A percentile compares a stretch with the other conserved stretches of the same genome.
Conservation (phyloP, 2,329 filamentous ascomycete species). For the Botrytis galanthina region DNA sequence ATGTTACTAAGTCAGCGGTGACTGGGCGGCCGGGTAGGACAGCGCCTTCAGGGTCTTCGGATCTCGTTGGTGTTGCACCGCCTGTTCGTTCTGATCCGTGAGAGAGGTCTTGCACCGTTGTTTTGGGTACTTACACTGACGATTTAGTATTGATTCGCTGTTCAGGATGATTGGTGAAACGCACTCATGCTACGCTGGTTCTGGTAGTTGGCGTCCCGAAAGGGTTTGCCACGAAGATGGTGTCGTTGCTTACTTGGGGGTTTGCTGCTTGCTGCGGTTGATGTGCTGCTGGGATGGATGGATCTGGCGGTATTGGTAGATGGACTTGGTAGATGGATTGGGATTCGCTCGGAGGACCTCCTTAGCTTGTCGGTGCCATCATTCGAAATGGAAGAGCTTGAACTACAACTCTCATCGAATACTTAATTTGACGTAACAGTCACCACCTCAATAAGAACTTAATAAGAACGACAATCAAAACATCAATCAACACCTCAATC, state of each 20-base stretch:
- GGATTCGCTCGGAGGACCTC: not conserved
- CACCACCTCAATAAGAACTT: not conserved
- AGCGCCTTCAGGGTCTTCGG: not conserved
- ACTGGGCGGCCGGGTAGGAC: conserved; percentile 7
- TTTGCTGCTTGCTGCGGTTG: conserved; percentile 8
- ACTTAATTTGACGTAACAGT: no score
- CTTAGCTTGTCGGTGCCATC: not conserved
- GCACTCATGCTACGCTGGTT: conserved; percentile 14
- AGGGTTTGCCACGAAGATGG: not conserved
- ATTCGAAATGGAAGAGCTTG: not conserved
- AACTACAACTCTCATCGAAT: not conserved
- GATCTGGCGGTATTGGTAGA: not conserved
- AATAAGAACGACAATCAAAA: not conserved
- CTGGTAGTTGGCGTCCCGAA: not conserved
- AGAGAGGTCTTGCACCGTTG: conserved; percentile 6
- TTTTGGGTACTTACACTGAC: not conserved
- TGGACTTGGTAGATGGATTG: not conserved
- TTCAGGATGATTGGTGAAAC: not conserved
- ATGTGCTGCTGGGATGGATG: not conserved
- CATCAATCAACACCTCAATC: not conserved
- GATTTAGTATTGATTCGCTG: not conserved
- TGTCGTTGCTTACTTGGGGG: not conserved
- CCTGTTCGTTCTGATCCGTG: conserved; percentile 2
- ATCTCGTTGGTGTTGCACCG: not conserved
- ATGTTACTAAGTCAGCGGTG: conserved; percentile 2